A percentile compares a stretch with the other conserved stretches of the same genome.
Evolutionary conservation across 257 asterid species (phyloP).

Genomic region (Cordia subcordata): DNA sequence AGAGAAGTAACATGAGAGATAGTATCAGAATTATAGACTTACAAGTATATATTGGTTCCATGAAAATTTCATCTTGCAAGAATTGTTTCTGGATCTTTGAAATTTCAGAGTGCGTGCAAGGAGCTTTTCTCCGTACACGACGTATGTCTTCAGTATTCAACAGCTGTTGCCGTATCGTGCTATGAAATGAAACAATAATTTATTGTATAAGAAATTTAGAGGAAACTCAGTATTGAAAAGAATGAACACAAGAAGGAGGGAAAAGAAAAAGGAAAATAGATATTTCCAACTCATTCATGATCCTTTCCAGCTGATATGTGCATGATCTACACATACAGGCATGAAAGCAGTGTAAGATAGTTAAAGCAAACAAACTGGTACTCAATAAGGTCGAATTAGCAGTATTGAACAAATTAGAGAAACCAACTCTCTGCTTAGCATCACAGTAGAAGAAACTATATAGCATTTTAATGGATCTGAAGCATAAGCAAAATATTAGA

Average conservation of each 20-base stretch:
- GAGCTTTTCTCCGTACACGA: slow-evolving; percentile 85
- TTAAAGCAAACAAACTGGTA: too few relatives aligned
- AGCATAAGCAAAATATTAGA: too few relatives aligned
- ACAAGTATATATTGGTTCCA: slow-evolving; percentile 55
- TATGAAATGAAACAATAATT: slow-evolving; percentile 26
- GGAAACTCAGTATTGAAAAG: too few relatives aligned
- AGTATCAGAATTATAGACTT: slow-evolving; percentile 17
- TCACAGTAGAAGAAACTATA: too few relatives aligned
- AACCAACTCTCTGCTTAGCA: too few relatives aligned
- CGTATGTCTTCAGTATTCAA: slow-evolving; percentile 63
- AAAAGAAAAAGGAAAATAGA: too few relatives aligned
- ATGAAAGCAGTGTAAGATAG: not conserved
- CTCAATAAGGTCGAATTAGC: too few relatives aligned
- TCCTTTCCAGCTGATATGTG: too few relatives aligned
- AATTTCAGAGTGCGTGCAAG: slow-evolving; percentile 73
- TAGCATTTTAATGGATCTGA: not conserved
- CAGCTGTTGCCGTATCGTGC: slow-evolving; percentile 74
- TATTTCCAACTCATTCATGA: too few relatives aligned
- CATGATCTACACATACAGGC: not conserved
- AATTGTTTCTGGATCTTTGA: slow-evolving; percentile 53
- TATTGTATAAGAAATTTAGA: slow-evolving; percentile 1
- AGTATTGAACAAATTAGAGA: too few relatives aligned
- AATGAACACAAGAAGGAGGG: too few relatives aligned
- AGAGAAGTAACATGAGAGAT: slow-evolving; percentile 3
- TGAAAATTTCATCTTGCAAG: slow-evolving; percentile 60